Evolutionary conservation across 163 green algal genomes (phyloP), one percentile per base, ranked within the genome.

Genomic region (Chloromonas sp.): DNA sequence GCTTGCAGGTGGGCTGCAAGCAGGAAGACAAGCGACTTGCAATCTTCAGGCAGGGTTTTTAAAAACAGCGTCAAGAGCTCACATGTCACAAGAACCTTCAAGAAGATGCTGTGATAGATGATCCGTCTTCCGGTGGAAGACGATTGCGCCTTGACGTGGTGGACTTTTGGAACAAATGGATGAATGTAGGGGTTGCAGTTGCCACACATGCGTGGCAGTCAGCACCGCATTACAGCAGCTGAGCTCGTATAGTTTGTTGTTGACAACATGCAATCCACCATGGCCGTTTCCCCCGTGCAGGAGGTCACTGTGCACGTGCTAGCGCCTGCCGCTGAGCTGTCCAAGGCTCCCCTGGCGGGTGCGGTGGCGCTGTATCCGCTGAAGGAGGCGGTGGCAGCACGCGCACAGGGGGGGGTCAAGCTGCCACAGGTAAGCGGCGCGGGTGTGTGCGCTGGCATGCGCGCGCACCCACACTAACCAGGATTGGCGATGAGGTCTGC

Each of bases 251-350:
- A 36, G 36, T 36, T 36, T 36, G 36, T 36, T 36, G 36, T 36
- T 36, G 36, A 36, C 36, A 36, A 36, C 36, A 36, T 36, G 36
- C 36, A 36, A 36, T 36, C 36, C 36, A 36, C 36, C 36, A 36
- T 36, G 36, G 36, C 36, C 36, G 36, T 36, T 36, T 36, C 36
- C 36, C 36, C 36, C 11, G 62, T 94, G 83, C 95, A 98, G 92
- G 94, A 98, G 80, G 93, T 94, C 62, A 85, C 87, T 14, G 93
- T 99, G 57, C 94, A 98, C 87, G 91, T 99, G 2, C 91, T 99
- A 5, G 94, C 91, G 0, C 95, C 96, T 1, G 87, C 92, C 3
- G 93, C 87, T 1, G 94, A 88, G 82, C 88, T 98, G 84, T 86
- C 85, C 70, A 84, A 82, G 5, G 92, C 95, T 86, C 95, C 97